Evolutionary conservation across 2,329 filamentous ascomycete species (phyloP).

Genomic region (Fusarium domesticum): DNA sequence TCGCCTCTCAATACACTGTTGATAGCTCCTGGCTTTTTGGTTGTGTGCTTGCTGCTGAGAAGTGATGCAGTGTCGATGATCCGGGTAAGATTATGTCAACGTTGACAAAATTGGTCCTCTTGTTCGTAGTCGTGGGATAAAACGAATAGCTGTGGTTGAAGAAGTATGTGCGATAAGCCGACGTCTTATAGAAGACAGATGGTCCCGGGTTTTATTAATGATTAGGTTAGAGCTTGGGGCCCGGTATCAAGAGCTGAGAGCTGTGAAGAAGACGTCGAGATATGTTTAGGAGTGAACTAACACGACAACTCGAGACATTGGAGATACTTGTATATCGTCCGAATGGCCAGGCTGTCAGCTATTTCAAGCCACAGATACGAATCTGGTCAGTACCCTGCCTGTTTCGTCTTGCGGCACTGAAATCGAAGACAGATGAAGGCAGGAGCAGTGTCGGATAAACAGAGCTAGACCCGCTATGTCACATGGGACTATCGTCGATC

Average conservation of each 20-base stretch:
- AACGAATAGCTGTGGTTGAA: too few species aligned
- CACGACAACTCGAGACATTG: conserved; percentile 14
- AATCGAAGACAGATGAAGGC: conserved; percentile 12
- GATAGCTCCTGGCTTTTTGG: not conserved
- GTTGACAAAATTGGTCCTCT: too few species aligned
- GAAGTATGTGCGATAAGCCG: too few species aligned
- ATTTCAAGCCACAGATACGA: conserved; percentile 11
- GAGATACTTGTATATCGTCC: conserved; percentile 22
- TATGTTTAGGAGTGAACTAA: conserved; percentile 16
- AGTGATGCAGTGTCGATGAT: too few species aligned
- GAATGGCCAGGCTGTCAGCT: conserved; percentile 14
- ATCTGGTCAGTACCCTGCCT: conserved; percentile 16
- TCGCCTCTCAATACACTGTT: not conserved
- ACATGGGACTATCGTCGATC: conserved; percentile 25
- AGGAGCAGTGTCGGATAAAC: conserved; percentile 19
- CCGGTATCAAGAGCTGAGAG: conserved; percentile 7
- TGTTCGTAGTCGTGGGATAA: too few species aligned
- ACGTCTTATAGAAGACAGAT: too few species aligned
- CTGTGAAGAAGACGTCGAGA: conserved; percentile 6
- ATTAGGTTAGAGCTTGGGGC: conserved; percentile 19
- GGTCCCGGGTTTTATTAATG: conserved; percentile 16
- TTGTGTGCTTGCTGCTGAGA: too few species aligned
- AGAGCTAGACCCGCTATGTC: conserved; percentile 20
- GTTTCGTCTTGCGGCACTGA: conserved; percentile 17
- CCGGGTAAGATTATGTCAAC: too few species aligned